These are phyloP conservation scores for Solanum neorickii DNA, from an alignment of 257 asterid genomes.

Conservation along the genomic window DNA sequence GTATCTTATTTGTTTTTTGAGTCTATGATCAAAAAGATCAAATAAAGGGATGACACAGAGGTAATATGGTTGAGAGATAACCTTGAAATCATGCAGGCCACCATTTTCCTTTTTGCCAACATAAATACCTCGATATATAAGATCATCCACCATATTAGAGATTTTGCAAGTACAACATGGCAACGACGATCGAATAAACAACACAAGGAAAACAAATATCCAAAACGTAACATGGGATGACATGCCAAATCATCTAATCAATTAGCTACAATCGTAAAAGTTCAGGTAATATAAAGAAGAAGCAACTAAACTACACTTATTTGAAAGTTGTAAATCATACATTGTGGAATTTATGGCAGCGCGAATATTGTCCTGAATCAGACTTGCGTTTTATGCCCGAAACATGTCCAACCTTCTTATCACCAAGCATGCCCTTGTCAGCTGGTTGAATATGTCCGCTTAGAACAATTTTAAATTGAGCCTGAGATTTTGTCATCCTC, in stretches of 20 bases:
- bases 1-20: not conserved
- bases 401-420: not conserved
- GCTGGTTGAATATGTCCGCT: not conserved
- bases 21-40: not conserved
- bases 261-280: not conserved
- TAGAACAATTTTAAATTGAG: not conserved
- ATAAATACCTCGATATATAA: not conserved
- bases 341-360: not conserved
- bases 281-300: not conserved
- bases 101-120: not conserved
- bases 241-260: not conserved
- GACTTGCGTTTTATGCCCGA: slow-evolving; percentile 20
- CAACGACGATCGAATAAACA: not conserved
- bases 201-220: not conserved
- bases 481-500: not conserved
- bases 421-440: not conserved
- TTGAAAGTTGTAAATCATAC: not conserved
- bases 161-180: not conserved
- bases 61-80: not conserved
- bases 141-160: not conserved
- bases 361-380: slow-evolving; percentile 14
- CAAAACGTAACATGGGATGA: not conserved
- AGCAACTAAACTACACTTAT: not conserved
- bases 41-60: not conserved
- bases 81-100: not conserved